A percentile compares a stretch with the other conserved stretches of the same genome.
These are phyloP conservation scores for Neofusicoccum parvum DNA, from an alignment of 2,329 filamentous ascomycete genomes.

Conservation along the genomic window DNA sequence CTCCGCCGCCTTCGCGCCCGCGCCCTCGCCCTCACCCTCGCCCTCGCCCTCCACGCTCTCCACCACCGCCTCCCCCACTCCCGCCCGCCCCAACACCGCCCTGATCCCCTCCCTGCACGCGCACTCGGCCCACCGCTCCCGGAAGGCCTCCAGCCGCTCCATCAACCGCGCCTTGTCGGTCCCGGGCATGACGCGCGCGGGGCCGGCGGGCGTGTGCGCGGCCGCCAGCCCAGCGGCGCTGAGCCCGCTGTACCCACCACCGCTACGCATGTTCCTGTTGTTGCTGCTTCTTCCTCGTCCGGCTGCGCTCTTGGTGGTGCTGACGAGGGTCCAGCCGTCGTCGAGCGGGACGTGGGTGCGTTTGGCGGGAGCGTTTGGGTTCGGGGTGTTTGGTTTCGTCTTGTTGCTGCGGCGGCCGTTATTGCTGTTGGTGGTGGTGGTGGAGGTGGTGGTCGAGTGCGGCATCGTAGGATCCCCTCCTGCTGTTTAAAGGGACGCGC, in stretches of 20 bases:
- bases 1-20: neutral
- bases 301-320: conserved; percentile 27
- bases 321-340: conserved; percentile 43
- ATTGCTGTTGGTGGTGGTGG: neutral
- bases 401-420: neutral
- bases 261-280: neutral
- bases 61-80: neutral
- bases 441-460: neutral
- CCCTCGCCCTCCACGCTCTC: neutral
- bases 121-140: conserved; percentile 20
- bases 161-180: neutral
- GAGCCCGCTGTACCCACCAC: neutral
- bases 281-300: conserved; percentile 37
- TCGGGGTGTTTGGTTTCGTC: neutral
- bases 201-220: conserved; percentile 6
- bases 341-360: conserved; percentile 32
- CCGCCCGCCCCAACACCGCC: conserved; percentile 3
- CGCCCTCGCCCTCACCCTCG: neutral
- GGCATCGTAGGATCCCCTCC: neutral
- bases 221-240: conserved; percentile 21
- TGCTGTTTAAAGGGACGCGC: neutral
- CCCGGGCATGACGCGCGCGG: conserved; percentile 11
- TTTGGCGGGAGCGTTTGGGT: conserved; percentile 27
- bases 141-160: conserved; percentile 9
- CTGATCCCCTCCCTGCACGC: conserved; percentile 21